Conservation (phyloP, 257 asterid species). For the Ehretia macrophylla region DNA sequence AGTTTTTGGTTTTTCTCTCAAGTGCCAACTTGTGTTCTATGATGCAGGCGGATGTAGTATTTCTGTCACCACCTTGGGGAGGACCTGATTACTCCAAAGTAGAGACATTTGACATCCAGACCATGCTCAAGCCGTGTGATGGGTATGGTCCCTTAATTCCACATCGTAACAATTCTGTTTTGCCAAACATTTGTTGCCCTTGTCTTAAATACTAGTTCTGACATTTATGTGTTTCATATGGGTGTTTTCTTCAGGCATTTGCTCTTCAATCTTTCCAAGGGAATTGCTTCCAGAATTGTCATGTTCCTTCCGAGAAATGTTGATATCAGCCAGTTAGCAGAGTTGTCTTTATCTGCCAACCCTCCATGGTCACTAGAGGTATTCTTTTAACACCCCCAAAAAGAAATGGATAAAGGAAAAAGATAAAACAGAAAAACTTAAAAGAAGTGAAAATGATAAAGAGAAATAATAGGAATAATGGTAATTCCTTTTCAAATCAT, state of each 20-base stretch:
- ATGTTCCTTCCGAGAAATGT: slow-evolving; percentile 92
- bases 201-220: slow-evolving; percentile 3
- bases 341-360: slow-evolving; percentile 52
- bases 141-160: slow-evolving; percentile 52
- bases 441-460: too few relatives aligned
- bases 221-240: slow-evolving; percentile 5
- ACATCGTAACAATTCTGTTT: neutral
- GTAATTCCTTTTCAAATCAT: neutral
- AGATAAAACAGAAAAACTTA: neutral
- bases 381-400: slow-evolving; percentile 1
- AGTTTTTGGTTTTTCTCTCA: too few relatives aligned
- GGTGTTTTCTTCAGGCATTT: slow-evolving; percentile 31
- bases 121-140: slow-evolving; percentile 83
- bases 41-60: slow-evolving; percentile 72
- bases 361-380: slow-evolving; percentile 98
- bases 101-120: slow-evolving; percentile 56
- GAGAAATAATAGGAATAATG: neutral
- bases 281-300: slow-evolving; percentile 63
- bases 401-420: neutral
- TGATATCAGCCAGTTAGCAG: slow-evolving; percentile 70
- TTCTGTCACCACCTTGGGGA: slow-evolving; percentile 99
- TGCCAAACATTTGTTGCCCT: too few relatives aligned
- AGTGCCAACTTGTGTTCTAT: neutral
- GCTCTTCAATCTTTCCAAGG: slow-evolving; percentile 53
- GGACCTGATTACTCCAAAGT: slow-evolving; percentile 86